Conservation (phyloP, 192 early-diverging fungal genomes). For the Coemansia guatemalensis region DNA sequence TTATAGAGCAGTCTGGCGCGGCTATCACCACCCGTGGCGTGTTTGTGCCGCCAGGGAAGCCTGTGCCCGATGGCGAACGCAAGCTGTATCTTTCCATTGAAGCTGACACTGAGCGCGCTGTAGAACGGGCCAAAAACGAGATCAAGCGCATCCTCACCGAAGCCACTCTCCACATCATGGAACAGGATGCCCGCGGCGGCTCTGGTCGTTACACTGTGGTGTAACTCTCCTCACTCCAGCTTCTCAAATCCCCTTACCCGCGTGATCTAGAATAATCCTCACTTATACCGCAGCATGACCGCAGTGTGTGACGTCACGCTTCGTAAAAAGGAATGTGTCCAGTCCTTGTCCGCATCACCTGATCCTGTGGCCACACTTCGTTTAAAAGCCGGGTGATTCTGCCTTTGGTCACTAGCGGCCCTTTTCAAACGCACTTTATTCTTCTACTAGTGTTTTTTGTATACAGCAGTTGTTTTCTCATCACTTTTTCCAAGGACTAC, state of each 20-base stretch:
- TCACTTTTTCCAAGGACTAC: too few relatives aligned
- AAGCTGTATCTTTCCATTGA: conserved; percentile 97
- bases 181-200: conserved; percentile 61
- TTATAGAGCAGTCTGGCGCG: conserved; percentile 89
- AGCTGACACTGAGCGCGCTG: conserved; percentile 82
- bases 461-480: not conserved
- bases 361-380: not conserved
- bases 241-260: too few relatives aligned
- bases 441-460: not conserved
- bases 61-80: conserved; percentile 71
- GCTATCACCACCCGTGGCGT: conserved; percentile 95
- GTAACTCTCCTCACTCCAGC: too few relatives aligned
- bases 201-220: conserved; percentile 50
- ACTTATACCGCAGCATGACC: too few relatives aligned
- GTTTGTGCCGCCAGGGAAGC: conserved; percentile 85
- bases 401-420: not conserved
- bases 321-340: too few relatives aligned
- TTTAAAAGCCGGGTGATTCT: not conserved
- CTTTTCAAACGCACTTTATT: not conserved
- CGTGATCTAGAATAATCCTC: too few relatives aligned
- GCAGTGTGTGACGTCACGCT: too few relatives aligned
- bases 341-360: too few relatives aligned
- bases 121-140: conserved; percentile 92
- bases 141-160: conserved; percentile 91
- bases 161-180: conserved; percentile 72